These are phyloP conservation scores for Stagonosporopsis rhizophila DNA, from an alignment of 2,329 filamentous ascomycete species.

Conservation along the genomic window DNA sequence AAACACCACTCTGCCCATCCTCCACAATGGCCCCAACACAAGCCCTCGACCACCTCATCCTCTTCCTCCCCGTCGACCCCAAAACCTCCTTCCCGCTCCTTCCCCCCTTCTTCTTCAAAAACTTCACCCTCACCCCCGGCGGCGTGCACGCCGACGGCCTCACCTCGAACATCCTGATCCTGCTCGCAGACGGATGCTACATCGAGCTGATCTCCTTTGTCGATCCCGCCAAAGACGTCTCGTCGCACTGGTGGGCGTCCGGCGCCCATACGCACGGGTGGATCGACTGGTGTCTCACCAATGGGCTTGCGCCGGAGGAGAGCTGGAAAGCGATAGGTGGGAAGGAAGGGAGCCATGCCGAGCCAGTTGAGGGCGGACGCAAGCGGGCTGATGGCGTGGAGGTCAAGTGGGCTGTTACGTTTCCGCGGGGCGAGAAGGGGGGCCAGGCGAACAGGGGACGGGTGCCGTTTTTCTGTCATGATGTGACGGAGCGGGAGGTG, in stretches of 20 bases:
- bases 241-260: slow-evolving; percentile 62
- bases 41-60: slow-evolving; percentile 69
- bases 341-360: slow-evolving; percentile 53
- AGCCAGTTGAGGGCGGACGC: slow-evolving; percentile 62
- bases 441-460: slow-evolving; percentile 53
- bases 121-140: slow-evolving; percentile 66
- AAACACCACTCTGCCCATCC: neutral
- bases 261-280: slow-evolving; percentile 60
- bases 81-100: slow-evolving; percentile 49
- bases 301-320: neutral
- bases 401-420: slow-evolving; percentile 67
- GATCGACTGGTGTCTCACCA: slow-evolving; percentile 65
- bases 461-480: slow-evolving; percentile 68
- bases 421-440: slow-evolving; percentile 52
- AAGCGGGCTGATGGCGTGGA: slow-evolving; percentile 62
- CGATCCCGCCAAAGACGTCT: slow-evolving; percentile 50
- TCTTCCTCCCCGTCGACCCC: slow-evolving; percentile 66
- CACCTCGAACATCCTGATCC: slow-evolving; percentile 68
- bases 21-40: slow-evolving; percentile 1
- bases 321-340: slow-evolving; percentile 10
- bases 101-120: slow-evolving; percentile 58
- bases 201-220: slow-evolving; percentile 72
- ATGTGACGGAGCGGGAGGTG: slow-evolving; percentile 63
- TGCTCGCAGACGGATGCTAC: slow-evolving; percentile 70
- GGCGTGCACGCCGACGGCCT: slow-evolving; percentile 66